Evolutionary conservation across 192 early-diverging fungal genomes (phyloP), one percentile per base, ranked within the genome.

Genomic region (Paraglomus occultum): DNA sequence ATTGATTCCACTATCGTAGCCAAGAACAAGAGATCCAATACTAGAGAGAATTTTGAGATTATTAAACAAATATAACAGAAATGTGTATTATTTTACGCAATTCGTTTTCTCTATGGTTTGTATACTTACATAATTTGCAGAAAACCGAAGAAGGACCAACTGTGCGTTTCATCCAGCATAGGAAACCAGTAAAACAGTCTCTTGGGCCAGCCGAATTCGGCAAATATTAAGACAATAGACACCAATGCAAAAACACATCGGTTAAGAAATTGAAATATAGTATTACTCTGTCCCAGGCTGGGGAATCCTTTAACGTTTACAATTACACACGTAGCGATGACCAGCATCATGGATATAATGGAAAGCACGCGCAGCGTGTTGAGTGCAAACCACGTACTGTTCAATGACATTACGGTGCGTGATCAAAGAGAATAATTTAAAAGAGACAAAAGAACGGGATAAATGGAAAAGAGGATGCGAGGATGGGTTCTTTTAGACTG

Each of bases 241-340:
- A 46, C 51, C 5, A 55, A 9, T 45, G 52, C 66, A 55, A 68
- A 47, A 6, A 68, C 52, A 46, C 39, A 55, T 55, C 66, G 51
- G 47, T 57, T 52, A 8, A 68, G 17, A 51, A 68, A 68, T 23
- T 68, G 66, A 43, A 68, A 68, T 22, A 68, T 68, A 6, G 52
- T 68, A 51, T 68, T 68, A 45, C 66, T 68, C 46, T 47, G 52
- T n/a, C 66, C 66, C 5, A 68, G 17, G 18, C 50, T 23, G 7
- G 40, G 18, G n/a, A 68, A 68, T 55, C 66, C 66, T 68, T 68
- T 68, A 11, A 38, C 66, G 38, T 68, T 68, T 20, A 68, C 66
- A 8, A 68, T 68, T 12, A 68, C 31, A 20, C 66, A 68, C 4
- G 66, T 68, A 55, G 66, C 40, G 18, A 68, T 68, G 14, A 51